Conservation (phyloP, 106 monocot genomes). For the Narthecium ossifragum region DNA sequence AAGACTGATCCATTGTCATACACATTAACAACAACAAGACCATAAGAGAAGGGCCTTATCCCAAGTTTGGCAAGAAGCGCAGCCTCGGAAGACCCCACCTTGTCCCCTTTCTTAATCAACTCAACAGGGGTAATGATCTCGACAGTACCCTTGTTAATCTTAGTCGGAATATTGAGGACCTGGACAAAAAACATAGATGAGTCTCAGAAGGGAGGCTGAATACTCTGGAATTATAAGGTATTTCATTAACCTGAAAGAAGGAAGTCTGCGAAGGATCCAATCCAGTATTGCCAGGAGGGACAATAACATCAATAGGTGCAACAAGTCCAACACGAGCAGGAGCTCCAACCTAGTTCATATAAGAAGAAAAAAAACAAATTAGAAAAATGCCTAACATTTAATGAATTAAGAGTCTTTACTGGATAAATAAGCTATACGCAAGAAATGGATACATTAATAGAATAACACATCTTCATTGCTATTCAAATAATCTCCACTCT, state of each 20-base stretch:
- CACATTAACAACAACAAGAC: conserved; percentile 53
- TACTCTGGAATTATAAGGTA: neutral
- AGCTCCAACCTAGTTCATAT: conserved; percentile 47
- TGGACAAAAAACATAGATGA: conserved; percentile 8
- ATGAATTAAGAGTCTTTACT: no score
- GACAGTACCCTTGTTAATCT: conserved; percentile 98
- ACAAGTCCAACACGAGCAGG: conserved; percentile 77
- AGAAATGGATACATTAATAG: no score
- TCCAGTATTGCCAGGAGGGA: conserved; percentile 90
- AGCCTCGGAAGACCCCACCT: conserved; percentile 91
- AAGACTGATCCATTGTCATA: conserved; percentile 83
- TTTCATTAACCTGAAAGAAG: conserved; percentile 64
- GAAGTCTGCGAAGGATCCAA: conserved; percentile 88
- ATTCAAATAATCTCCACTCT: no score
- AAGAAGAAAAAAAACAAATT: conserved; percentile 4
- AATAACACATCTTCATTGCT: no score
- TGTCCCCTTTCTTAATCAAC: conserved; percentile 85
- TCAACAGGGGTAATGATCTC: conserved; percentile 96
- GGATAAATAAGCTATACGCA: no score
- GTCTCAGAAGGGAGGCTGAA: neutral
- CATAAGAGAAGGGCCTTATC: conserved; percentile 92
- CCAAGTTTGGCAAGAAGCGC: conserved; percentile 87
- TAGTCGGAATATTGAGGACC: conserved; percentile 94
- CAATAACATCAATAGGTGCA: conserved; percentile 77
- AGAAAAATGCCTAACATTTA: no score